Evolutionary conservation across 2,329 filamentous ascomycete species (phyloP).

Genomic region (Arthrobotrys sphaeroides): DNA sequence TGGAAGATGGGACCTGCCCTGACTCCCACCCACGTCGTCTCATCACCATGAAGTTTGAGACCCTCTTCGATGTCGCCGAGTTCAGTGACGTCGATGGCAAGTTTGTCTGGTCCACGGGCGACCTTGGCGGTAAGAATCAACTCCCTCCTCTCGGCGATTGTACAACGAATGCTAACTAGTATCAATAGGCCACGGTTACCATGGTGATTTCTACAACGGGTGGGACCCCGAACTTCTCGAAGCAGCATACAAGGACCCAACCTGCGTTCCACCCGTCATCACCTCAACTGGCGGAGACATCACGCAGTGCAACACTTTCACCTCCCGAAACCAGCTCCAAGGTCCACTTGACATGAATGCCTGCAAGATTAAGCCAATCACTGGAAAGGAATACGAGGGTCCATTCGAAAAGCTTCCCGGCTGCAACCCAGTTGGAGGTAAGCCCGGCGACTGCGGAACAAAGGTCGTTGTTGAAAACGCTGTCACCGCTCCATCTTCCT

Average conservation of each 20-base stretch:
- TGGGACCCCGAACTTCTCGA: constrained; percentile 62
- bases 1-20: constrained; percentile 81
- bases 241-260: constrained; percentile 59
- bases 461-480: constrained; percentile 26
- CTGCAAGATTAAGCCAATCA: constrained; percentile 28
- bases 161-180: constrained; percentile 39
- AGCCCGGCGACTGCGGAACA: constrained; percentile 9
- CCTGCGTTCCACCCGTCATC: constrained; percentile 27
- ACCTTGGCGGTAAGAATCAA: constrained; percentile 71
- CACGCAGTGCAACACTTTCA: constrained; percentile 24
- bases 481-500: not conserved
- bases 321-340: constrained; percentile 26
- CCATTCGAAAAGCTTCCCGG: constrained; percentile 65
- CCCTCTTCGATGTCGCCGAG: constrained; percentile 78
- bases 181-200: constrained; percentile 64
- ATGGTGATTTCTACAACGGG: constrained; percentile 67
- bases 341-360: constrained; percentile 14
- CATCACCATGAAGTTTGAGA: constrained; percentile 83
- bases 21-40: constrained; percentile 73
- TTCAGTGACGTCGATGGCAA: constrained; percentile 70
- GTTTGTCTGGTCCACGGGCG: constrained; percentile 81
- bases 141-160: not conserved
- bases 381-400: constrained; percentile 1
- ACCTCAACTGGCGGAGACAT: constrained; percentile 32
- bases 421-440: constrained; percentile 63